Percentiles rank a stretch among this genome's conserved stretches.
These are phyloP conservation scores for Malassezia cuniculi DNA, from an alignment of 1,284 basidiomycete genomes.

Conservation along the genomic window DNA sequence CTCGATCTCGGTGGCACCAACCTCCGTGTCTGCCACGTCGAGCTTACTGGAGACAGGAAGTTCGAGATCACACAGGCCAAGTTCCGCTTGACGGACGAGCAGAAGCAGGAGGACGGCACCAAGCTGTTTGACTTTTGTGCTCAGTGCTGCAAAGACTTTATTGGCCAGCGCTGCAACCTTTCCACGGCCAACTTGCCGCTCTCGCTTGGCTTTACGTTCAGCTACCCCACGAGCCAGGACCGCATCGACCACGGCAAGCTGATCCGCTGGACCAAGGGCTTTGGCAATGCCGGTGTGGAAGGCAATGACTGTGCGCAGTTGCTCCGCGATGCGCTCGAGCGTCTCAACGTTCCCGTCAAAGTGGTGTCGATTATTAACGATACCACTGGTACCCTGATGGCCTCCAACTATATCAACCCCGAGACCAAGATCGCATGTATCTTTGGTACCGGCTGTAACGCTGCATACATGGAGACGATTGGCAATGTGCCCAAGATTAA, in stretches of 20 bases:
- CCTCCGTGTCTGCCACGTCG: slow-evolving; percentile 90
- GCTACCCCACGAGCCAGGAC: slow-evolving; percentile 51
- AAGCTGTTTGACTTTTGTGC: slow-evolving; percentile 95
- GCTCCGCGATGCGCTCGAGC: slow-evolving; percentile 70
- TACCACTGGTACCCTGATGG: slow-evolving; percentile 91
- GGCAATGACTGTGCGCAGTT: slow-evolving; percentile 81
- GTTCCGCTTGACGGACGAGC: slow-evolving; percentile 90
- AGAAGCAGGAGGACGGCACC: slow-evolving; percentile 93
- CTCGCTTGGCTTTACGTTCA: slow-evolving; percentile 14
- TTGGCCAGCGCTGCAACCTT: slow-evolving; percentile 61
- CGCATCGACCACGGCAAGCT: slow-evolving; percentile 87
- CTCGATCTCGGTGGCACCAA: slow-evolving; percentile 90
- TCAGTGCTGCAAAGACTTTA: slow-evolving; percentile 77
- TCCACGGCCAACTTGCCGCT: slow-evolving; percentile 5
- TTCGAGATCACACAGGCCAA: slow-evolving; percentile 97
- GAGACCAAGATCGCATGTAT: slow-evolving; percentile 85
- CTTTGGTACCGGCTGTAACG: slow-evolving; percentile 96
- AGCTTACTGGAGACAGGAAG: slow-evolving; percentile 76
- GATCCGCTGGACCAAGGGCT: slow-evolving; percentile 98
- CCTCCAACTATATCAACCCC: slow-evolving; percentile 87
- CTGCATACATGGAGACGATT: slow-evolving; percentile 68
- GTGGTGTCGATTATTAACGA: slow-evolving; percentile 56
- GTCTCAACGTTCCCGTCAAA: slow-evolving; percentile 47
- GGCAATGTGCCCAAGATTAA: slow-evolving; percentile 64
- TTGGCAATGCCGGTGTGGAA: slow-evolving; percentile 81